Percentiles rank a stretch among this genome's conserved stretches.
Evolutionary conservation across 345 rosid genomes (phyloP).

Genomic region (Crucihimalaya himalaica): DNA sequence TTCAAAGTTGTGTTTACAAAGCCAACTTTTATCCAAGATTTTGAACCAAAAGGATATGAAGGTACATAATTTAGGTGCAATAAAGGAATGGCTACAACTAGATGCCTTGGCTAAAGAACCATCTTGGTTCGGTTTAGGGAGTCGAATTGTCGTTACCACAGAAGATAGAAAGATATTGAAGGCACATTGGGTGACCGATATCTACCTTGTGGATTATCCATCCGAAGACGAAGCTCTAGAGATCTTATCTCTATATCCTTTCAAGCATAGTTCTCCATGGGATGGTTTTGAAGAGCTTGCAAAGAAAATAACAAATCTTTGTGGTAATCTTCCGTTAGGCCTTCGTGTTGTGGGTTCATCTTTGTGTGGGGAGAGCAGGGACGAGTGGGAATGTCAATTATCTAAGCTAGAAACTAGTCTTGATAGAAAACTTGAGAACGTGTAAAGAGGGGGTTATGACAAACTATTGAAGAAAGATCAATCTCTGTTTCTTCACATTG

Average conservation of each 20-base stretch:
- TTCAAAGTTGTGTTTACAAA: not conserved
- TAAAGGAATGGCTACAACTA: constrained; percentile 33
- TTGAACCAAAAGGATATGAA: constrained; percentile 23
- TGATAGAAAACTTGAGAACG: constrained; percentile 16
- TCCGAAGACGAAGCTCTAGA: constrained; percentile 16
- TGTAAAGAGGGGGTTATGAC: constrained; percentile 39
- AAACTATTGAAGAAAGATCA: constrained; percentile 20
- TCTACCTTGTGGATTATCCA: constrained; percentile 21
- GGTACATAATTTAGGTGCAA: constrained; percentile 5
- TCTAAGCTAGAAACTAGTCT: constrained; percentile 26
- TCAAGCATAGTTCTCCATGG: not conserved
- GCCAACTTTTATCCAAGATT: not conserved
- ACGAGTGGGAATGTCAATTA: constrained; percentile 33
- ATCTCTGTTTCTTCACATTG: constrained; percentile 42
- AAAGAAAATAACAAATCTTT: not conserved
- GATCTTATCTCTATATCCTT: constrained; percentile 22
- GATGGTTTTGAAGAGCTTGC: constrained; percentile 14
- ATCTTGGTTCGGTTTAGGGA: constrained; percentile 51
- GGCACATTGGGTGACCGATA: not conserved
- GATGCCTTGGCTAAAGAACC: constrained; percentile 47
- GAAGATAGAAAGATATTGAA: constrained; percentile 39
- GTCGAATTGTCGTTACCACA: constrained; percentile 59
- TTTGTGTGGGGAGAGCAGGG: not conserved
- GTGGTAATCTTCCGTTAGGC: constrained; percentile 41
- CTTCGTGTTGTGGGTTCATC: constrained; percentile 41